Evolutionary conservation across 768 basidiomycete species (phyloP).

Genomic region (Leccinum disarticulatum): DNA sequence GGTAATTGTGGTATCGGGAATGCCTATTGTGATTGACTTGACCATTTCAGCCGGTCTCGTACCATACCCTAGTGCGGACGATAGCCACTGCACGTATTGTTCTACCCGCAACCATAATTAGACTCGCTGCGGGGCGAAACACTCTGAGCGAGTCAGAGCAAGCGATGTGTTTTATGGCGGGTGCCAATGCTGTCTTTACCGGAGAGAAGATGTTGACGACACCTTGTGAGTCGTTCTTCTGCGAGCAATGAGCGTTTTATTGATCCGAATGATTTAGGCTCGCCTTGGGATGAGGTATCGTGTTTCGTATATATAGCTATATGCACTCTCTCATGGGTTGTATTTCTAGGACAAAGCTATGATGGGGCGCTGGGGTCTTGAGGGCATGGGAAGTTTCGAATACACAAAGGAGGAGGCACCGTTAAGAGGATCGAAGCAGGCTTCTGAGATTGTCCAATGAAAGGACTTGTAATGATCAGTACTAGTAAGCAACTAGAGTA

Average conservation of each 20-base stretch:
- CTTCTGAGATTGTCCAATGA: constrained; percentile 1
- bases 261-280: constrained; percentile 46
- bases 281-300: constrained; percentile 89
- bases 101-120: constrained; percentile 89
- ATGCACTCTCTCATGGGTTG: constrained; percentile 1
- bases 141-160: constrained; percentile 88
- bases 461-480: background rate
- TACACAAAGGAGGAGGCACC: constrained; percentile 56
- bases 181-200: constrained; percentile 98
- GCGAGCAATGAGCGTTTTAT: constrained; percentile 1
- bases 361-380: constrained; percentile 90
- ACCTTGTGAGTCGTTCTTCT: constrained; percentile 62
- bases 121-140: constrained; percentile 92
- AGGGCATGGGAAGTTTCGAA: constrained; percentile 90
- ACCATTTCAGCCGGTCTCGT: constrained; percentile 62
- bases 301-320: background rate
- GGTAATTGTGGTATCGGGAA: constrained; percentile 39
- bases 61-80: constrained; percentile 86
- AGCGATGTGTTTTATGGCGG: constrained; percentile 98
- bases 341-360: constrained; percentile 78
- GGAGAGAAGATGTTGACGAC: constrained; percentile 98
- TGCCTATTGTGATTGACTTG: constrained; percentile 9
- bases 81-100: constrained; percentile 94
- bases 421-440: background rate
- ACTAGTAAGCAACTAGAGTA: background rate